Evolutionary conservation across 257 asterid species (phyloP).

Genomic region (Coffea canephora): DNA sequence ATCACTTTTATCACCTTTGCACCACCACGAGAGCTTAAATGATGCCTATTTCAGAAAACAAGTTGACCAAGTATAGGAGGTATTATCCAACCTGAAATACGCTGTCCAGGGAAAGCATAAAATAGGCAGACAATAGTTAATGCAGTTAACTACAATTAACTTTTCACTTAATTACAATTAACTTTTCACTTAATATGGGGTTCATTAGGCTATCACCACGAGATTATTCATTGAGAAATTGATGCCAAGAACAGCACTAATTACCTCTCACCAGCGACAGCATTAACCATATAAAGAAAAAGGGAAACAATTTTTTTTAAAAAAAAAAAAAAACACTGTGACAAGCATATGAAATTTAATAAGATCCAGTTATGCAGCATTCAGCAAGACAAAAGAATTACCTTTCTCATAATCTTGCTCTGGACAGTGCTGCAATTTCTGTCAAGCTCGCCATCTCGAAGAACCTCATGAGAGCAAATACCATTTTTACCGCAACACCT

Average conservation of each 20-base stretch:
- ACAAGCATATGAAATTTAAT: slow-evolving; percentile 8
- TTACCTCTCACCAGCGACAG: background rate
- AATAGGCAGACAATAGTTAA: background rate
- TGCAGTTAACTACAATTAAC: background rate
- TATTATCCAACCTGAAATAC: background rate
- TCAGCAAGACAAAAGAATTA: slow-evolving; percentile 16
- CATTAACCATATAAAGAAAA: background rate
- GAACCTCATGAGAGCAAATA: slow-evolving; percentile 69
- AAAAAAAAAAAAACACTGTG: background rate
- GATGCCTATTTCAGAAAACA: slow-evolving; percentile 62
- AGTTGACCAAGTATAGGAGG: background rate
- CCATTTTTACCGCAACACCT: slow-evolving; percentile 58
- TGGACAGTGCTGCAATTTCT: slow-evolving; percentile 33
- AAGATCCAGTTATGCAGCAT: background rate
- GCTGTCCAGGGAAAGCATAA: background rate
- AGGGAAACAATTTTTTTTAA: background rate
- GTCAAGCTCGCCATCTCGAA: slow-evolving; percentile 52
- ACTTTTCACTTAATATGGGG: slow-evolving; percentile 1
- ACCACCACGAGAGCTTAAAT: slow-evolving; percentile 88
- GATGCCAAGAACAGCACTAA: background rate
- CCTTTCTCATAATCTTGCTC: slow-evolving; percentile 69
- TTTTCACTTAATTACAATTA: background rate
- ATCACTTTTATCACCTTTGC: slow-evolving; percentile 87
- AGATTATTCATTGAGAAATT: background rate
- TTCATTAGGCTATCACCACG: background rate